Percentiles rank a stretch among this genome's conserved stretches.
Evolutionary conservation across 805 yeast genomes (phyloP).

Genomic region (Myxozyma geophila): DNA sequence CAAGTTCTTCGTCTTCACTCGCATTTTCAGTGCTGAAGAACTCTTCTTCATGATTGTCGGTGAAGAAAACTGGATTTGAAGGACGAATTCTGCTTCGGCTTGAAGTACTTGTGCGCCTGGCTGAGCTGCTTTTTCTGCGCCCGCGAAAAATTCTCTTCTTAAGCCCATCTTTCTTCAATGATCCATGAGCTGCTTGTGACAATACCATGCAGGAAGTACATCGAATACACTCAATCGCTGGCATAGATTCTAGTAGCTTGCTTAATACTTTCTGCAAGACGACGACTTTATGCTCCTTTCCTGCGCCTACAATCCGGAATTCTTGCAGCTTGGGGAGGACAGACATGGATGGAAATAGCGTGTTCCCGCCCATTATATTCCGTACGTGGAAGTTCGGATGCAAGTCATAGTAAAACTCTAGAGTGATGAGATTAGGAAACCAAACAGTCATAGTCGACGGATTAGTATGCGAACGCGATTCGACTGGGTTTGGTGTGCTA

Average conservation of each 20-base stretch:
- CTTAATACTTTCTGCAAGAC: slow-evolving; percentile 3
- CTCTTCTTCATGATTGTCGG: slow-evolving; percentile 3
- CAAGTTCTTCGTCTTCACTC: slow-evolving; percentile 3
- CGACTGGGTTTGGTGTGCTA: neutral
- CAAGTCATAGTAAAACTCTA: slow-evolving; percentile 11
- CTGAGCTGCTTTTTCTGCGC: neutral
- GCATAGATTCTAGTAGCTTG: slow-evolving; percentile 11
- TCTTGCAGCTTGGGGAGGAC: neutral
- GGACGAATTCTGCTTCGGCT: neutral
- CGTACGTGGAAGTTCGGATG: slow-evolving; percentile 4
- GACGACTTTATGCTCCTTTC: slow-evolving; percentile 6
- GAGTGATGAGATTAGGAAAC: slow-evolving; percentile 7
- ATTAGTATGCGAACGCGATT: neutral
- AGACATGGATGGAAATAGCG: neutral
- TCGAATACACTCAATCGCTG: neutral
- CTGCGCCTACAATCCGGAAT: slow-evolving; percentile 9
- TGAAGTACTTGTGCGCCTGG: slow-evolving; percentile 5
- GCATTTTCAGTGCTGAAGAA: neutral
- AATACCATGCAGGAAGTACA: slow-evolving; percentile 11
- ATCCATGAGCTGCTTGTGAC: neutral
- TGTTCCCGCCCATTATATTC: neutral
- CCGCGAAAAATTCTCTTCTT: neutral
- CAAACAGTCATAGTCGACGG: slow-evolving; percentile 4
- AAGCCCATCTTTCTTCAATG: neutral
- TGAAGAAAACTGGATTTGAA: slow-evolving; percentile 10